Base-by-base conservation (phyloP, 1,139 yeast genomes). In the Kodamaea sp. region DNA sequence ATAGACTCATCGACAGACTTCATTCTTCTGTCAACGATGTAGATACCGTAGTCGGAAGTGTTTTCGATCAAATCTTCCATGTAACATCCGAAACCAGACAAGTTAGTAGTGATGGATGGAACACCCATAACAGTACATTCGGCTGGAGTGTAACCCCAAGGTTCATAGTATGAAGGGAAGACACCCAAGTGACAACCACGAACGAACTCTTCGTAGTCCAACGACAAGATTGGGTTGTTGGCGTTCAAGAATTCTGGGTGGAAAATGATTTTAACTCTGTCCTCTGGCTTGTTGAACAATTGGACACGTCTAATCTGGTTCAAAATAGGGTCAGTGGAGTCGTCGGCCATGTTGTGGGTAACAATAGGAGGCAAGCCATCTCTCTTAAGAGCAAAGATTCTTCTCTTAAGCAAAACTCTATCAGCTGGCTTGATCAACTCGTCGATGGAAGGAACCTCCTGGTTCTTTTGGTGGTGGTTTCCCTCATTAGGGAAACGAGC, bases 61-160 rank as follows among this genome's bases (percentile, higher is more conserved):
- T 89, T 87, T 61, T 92, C 97, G 61, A 92, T 90, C 52, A 92
- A 73, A 59, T 92, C 97, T 63, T 92, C 98, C 97, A 92, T 92
- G 67, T 92, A 92, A 50, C 97, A 94, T 36, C 98, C 98, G 58
- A 92, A 92, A 2, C 98, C 98, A 7, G 97, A 88, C 46, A 92
- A 71, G 61, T 92, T 92, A 33, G 98, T 92, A 16, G 98, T 90
- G 54, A 92, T 87, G n/a, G 96, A 87, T 13, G 98, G 98, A 38
- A 92, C 95, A 42, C 98, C 98, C 98, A 92, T 92, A 23, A 92
- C 98, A 1, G 98, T 92, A 70, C 98, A 92, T 61, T 92, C 98
- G 8, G 97, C 97, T 8, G 98, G 98, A 5, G 98, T 92, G 63
- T 92, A 92, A 23, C 98, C 98, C 98, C 98, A 92, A 5, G 98